Conservation (phyloP, 495 filamentous ascomycete species). For the Clavariopsis aquatica region DNA sequence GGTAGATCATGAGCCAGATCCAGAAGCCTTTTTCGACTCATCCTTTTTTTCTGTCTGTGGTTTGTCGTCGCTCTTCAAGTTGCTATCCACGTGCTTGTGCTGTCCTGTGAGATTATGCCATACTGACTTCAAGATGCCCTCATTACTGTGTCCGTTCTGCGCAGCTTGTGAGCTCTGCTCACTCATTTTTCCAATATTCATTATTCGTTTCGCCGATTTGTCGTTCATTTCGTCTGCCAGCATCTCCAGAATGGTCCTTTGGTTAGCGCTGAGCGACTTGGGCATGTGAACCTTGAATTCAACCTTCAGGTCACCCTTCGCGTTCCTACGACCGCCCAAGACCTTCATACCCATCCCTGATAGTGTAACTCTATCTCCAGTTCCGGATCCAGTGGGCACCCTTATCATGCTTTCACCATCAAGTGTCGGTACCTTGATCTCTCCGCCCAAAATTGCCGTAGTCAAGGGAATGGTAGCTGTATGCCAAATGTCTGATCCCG, state of each 20-base stretch:
- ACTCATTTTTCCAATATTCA: conserved; percentile 63
- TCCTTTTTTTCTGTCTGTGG: conserved; percentile 44
- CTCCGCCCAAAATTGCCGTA: conserved; percentile 87
- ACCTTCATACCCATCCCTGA: conserved; percentile 90
- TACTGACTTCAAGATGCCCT: conserved; percentile 83
- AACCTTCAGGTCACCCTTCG: conserved; percentile 79
- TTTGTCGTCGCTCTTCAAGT: conserved; percentile 37
- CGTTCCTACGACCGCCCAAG: conserved; percentile 56
- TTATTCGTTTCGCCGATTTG: conserved; percentile 85
- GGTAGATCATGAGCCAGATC: conserved; percentile 43
- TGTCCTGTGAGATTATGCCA: conserved; percentile 88
- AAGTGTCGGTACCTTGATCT: conserved; percentile 84
- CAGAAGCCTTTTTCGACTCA: conserved; percentile 61
- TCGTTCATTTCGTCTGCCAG: conserved; percentile 93
- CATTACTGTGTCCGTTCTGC: conserved; percentile 62
- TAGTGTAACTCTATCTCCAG: conserved; percentile 86
- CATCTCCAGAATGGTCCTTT: conserved; percentile 89
- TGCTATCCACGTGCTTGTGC: conserved; percentile 51
- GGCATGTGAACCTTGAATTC: conserved; percentile 96
- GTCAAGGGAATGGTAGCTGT: conserved; percentile 89
- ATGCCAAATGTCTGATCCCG: conserved; percentile 85
- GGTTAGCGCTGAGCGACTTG: conserved; percentile 84
- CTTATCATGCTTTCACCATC: conserved; percentile 86
- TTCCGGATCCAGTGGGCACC: conserved; percentile 85
- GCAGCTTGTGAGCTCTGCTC: conserved; percentile 28